These are phyloP conservation scores for Chlamydomonas eustigma DNA, from an alignment of 139 green algal genomes.

Conservation along the genomic window DNA sequence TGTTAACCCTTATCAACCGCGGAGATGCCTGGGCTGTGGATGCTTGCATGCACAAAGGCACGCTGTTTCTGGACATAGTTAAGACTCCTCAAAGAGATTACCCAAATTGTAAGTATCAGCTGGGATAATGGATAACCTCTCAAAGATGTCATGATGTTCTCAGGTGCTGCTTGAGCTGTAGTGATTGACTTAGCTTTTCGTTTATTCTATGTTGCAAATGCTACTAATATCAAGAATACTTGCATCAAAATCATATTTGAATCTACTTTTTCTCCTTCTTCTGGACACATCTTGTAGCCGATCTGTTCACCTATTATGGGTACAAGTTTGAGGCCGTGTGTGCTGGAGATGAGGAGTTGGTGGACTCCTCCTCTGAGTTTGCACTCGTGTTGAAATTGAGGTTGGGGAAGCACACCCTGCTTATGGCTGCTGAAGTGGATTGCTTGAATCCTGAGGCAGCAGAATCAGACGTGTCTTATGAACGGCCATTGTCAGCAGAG, in stretches of 20 bases:
- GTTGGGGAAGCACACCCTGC: constrained; percentile 9
- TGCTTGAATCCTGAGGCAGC: constrained; percentile 16
- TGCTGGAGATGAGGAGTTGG: neutral
- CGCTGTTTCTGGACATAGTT: constrained; percentile 17
- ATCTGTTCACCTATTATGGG: constrained; percentile 20
- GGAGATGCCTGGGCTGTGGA: constrained; percentile 12
- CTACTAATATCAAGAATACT: neutral
- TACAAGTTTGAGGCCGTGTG: constrained; percentile 26
- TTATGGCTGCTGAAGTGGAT: constrained; percentile 58
- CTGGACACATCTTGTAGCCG: neutral
- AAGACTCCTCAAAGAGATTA: constrained; percentile 6
- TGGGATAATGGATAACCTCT: too few relatives aligned
- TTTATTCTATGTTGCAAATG: neutral
- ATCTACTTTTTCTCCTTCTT: neutral
- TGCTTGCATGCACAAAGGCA: constrained; percentile 7
- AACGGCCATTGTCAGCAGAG: neutral
- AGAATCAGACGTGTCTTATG: neutral
- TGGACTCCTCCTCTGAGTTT: constrained; percentile 18
- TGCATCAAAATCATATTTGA: neutral
- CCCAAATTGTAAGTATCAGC: constrained; percentile 3
- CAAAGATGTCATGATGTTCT: too few relatives aligned
- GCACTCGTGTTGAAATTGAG: neutral
- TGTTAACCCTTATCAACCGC: neutral
- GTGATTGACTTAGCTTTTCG: neutral
- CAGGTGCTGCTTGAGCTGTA: too few relatives aligned